Evolutionary conservation across 768 basidiomycete genomes (phyloP).

Genomic region (Serendipita vermifera): DNA sequence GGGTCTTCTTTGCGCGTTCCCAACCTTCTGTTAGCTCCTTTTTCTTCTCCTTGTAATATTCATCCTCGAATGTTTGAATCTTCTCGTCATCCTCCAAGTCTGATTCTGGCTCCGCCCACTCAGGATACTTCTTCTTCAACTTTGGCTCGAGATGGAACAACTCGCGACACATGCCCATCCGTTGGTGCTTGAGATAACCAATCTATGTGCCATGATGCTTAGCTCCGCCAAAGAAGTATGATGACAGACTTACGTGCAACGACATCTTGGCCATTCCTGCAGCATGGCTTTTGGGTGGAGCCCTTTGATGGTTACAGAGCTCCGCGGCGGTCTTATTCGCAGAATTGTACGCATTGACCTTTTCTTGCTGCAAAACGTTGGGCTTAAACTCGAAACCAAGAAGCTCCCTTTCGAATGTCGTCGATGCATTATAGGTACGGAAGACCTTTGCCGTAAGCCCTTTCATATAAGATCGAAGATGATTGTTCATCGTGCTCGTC

Average conservation of each 20-base stretch:
- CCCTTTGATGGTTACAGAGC: constrained; percentile 97
- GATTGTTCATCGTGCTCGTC: constrained; percentile 82
- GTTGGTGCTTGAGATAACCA: constrained; percentile 83
- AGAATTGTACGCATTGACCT: constrained; percentile 91
- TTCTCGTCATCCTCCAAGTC: constrained; percentile 84
- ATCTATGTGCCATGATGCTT: constrained; percentile 35
- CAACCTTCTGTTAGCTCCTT: constrained; percentile 87
- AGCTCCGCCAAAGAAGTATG: neutral
- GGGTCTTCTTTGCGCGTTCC: constrained; percentile 52
- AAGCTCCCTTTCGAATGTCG: constrained; percentile 85
- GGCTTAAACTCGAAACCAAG: constrained; percentile 49
- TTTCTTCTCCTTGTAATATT: constrained; percentile 63
- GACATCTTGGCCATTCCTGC: constrained; percentile 90
- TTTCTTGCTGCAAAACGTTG: constrained; percentile 60
- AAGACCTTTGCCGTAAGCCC: constrained; percentile 98
- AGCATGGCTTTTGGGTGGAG: constrained; percentile 82
- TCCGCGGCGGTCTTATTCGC: constrained; percentile 97
- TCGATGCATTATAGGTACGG: constrained; percentile 98
- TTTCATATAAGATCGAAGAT: constrained; percentile 87
- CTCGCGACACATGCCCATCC: constrained; percentile 89
- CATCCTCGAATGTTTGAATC: constrained; percentile 66
- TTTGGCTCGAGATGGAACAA: constrained; percentile 67
- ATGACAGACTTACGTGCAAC: constrained; percentile 52
- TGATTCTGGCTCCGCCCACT: constrained; percentile 69
- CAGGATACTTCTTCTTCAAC: constrained; percentile 64